phyloP scores from a whole-genome alignment of 1,284 basidiomycete species.

The Heliocybe sulcata region DNA sequence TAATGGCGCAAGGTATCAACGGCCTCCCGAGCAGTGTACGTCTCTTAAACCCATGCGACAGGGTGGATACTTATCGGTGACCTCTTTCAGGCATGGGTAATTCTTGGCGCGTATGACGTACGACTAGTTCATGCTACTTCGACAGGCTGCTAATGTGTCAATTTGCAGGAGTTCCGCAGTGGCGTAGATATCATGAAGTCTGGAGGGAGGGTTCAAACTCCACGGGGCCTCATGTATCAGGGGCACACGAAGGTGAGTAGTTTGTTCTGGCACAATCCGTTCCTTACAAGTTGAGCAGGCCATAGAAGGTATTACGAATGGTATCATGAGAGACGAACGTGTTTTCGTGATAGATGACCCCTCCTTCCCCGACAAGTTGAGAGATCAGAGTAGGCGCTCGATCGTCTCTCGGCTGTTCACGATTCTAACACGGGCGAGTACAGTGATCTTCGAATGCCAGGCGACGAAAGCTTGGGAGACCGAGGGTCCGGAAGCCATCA shows the following conservation, averaged over 20 bases:
- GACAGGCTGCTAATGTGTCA: not conserved
- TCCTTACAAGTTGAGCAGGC: not conserved
- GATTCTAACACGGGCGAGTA: not conserved
- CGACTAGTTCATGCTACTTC: not conserved
- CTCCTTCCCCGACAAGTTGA: slow-evolving; percentile 15
- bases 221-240: not conserved
- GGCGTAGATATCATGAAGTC: not conserved
- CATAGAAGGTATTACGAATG: not conserved
- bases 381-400: slow-evolving; percentile 16
- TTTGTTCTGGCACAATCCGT: not conserved
- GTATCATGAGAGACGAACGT: not conserved
- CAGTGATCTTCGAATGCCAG: slow-evolving; percentile 14
- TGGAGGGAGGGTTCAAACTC: not conserved
- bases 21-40: not conserved
- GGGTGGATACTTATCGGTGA: not conserved
- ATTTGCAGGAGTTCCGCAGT: not conserved
- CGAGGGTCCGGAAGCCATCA: slow-evolving; percentile 15
- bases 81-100: not conserved
- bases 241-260: not conserved
- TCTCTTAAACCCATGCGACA: not conserved
- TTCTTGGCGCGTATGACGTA: not conserved
- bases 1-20: not conserved
- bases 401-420: too few relatives aligned
- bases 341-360: slow-evolving; percentile 4
- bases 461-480: slow-evolving; percentile 11